These are phyloP conservation scores for Coemansia sp. DNA, from an alignment of 192 early-diverging fungal genomes.

Conservation along the genomic window DNA sequence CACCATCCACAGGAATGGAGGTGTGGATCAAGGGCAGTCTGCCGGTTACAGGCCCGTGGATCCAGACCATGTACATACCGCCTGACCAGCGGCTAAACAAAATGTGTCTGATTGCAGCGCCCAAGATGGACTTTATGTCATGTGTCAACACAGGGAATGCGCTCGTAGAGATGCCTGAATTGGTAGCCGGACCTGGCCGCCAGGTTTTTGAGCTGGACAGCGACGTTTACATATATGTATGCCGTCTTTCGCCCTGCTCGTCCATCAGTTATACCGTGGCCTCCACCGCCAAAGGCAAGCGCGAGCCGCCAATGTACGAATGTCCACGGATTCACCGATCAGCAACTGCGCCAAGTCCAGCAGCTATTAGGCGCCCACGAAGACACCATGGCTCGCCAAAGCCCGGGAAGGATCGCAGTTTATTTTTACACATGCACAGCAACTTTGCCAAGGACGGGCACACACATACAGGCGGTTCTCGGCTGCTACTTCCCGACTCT, in stretches of 20 bases:
- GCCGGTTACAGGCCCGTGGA: slow-evolving; percentile 41
- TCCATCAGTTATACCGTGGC: slow-evolving; percentile 18
- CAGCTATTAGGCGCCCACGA: too few species aligned
- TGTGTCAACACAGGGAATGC: slow-evolving; percentile 6
- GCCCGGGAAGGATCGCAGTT: slow-evolving; percentile 16
- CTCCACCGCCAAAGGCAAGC: not conserved
- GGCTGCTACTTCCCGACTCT: slow-evolving; percentile 37
- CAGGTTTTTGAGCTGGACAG: slow-evolving; percentile 47
- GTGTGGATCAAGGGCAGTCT: slow-evolving; percentile 51
- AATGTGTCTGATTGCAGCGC: slow-evolving; percentile 38
- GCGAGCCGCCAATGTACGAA: slow-evolving; percentile 44
- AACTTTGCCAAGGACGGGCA: slow-evolving; percentile 32
- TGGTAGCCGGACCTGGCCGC: slow-evolving; percentile 11
- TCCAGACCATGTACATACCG: slow-evolving; percentile 41
- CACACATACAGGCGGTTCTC: slow-evolving; percentile 18
- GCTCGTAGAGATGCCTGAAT: slow-evolving; percentile 20
- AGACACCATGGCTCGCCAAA: slow-evolving; percentile 6
- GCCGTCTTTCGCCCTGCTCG: slow-evolving; percentile 43
- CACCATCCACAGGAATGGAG: slow-evolving; percentile 25
- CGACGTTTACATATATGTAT: slow-evolving; percentile 49
- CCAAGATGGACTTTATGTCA: slow-evolving; percentile 21
- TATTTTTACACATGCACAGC: slow-evolving; percentile 39
- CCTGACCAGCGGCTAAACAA: slow-evolving; percentile 40
- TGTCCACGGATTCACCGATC: slow-evolving; percentile 23
- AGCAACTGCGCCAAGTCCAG: slow-evolving; percentile 8